Conservation (phyloP, 2,329 filamentous ascomycete genomes). For the Cucurbitaria berberidis region DNA sequence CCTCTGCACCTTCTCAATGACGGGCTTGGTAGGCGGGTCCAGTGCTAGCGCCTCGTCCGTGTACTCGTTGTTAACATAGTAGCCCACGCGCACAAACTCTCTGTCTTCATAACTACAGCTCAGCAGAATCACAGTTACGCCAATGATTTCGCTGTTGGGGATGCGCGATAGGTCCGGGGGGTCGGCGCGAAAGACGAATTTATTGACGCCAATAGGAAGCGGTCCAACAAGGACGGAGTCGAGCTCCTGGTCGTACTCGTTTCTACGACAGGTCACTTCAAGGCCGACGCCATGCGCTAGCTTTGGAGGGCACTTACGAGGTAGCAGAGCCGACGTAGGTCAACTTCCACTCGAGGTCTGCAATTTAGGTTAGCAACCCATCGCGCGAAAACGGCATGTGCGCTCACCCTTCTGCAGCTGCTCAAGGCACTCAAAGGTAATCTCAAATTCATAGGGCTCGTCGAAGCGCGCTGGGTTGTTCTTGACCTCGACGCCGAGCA, state of each 20-base stretch:
- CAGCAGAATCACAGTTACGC: conserved; percentile 94
- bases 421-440: conserved; percentile 98
- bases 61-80: conserved; percentile 99
- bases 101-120: conserved; percentile 95
- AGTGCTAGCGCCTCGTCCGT: conserved; percentile 86
- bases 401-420: conserved; percentile 82
- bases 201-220: conserved; percentile 97
- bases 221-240: conserved; percentile 95
- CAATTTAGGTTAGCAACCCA: conserved; percentile 19
- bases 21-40: conserved; percentile 88
- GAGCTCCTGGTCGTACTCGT: conserved; percentile 97
- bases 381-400: background rate
- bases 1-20: conserved; percentile 88
- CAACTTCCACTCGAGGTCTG: conserved; percentile 98
- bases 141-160: conserved; percentile 91
- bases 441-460: conserved; percentile 94
- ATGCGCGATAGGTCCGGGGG: conserved; percentile 89
- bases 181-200: conserved; percentile 97
- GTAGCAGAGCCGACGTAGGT: conserved; percentile 99
- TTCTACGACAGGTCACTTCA: conserved; percentile 58
- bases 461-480: conserved; percentile 97
- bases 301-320: conserved; percentile 67
- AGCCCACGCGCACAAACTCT: conserved; percentile 97
- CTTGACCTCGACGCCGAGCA: conserved; percentile 91
- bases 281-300: conserved; percentile 2